Conservation (phyloP, 75 land plant species). For the Pseudotsuga menziesii region DNA sequence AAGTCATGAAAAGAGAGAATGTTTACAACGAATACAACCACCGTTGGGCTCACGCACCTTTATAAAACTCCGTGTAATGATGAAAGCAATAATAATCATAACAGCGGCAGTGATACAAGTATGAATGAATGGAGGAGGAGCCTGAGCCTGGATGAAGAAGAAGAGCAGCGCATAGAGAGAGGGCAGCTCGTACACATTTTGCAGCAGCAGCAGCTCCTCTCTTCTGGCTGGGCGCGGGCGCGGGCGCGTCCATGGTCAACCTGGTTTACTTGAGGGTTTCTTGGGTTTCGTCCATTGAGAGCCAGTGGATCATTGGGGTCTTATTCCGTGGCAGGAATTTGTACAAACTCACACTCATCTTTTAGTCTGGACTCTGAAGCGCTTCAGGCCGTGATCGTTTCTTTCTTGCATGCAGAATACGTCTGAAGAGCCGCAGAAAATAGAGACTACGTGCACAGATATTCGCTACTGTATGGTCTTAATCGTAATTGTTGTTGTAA, state of each 20-base stretch:
- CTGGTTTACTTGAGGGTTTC: not conserved
- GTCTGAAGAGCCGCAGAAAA: not conserved
- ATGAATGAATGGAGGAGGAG: slow-evolving; percentile 7
- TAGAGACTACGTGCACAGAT: not conserved
- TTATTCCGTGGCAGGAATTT: not conserved
- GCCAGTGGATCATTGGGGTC: not conserved
- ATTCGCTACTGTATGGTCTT: not conserved
- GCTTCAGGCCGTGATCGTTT: not conserved
- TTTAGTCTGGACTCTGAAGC: not conserved
- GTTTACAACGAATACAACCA: not conserved
- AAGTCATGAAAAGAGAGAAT: slow-evolving; percentile 1
- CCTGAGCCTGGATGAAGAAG: not conserved
- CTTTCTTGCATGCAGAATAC: not conserved
- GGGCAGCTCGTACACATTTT: not conserved
- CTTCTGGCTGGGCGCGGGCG: too few relatives aligned
- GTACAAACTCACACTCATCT: too few relatives aligned
- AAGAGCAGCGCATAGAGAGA: not conserved
- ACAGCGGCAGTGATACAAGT: not conserved
- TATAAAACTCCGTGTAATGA: not conserved
- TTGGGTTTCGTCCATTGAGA: not conserved
- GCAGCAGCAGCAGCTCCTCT: not conserved
- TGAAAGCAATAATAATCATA: not conserved
- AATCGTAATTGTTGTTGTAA: too few relatives aligned
- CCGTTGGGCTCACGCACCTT: not conserved
- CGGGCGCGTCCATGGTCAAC: not conserved